Evolutionary conservation across 176 grass and related monocot species (phyloP).

Genomic region (Dactylis glomerata): DNA sequence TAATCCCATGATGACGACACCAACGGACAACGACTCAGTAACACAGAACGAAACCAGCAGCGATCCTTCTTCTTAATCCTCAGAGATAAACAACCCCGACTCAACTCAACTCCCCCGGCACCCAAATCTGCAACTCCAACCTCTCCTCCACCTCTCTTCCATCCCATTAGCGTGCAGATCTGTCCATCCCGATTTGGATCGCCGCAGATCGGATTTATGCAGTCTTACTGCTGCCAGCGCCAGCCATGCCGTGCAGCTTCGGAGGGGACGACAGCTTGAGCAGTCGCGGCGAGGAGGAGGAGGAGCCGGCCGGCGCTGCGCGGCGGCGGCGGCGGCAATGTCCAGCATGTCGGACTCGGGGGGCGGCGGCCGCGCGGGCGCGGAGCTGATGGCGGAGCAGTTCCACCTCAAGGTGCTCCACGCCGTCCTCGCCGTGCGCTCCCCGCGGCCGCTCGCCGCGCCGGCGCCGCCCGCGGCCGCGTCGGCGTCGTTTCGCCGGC

Average conservation of each 20-base stretch:
- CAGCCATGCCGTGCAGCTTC: constrained; percentile 46
- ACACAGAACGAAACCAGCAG: background rate
- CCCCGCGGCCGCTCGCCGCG: constrained; percentile 45
- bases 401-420: constrained; percentile 89
- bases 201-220: constrained; percentile 54
- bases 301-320: background rate
- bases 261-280: constrained; percentile 26
- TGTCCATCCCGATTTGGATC: constrained; percentile 15
- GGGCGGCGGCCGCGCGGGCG: constrained; percentile 38
- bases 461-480: background rate
- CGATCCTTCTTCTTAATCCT: constrained; percentile 29
- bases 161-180: constrained; percentile 35
- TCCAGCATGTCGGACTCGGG: constrained; percentile 58
- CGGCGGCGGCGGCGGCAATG: constrained; percentile 23
- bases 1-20: constrained; percentile 40
- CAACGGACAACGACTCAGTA: constrained; percentile 37
- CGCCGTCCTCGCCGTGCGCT: constrained; percentile 66
- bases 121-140: constrained; percentile 36
- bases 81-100: constrained; percentile 35
- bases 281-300: background rate
- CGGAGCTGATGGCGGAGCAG: constrained; percentile 75
- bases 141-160: background rate
- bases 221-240: constrained; percentile 40
- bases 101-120: background rate
- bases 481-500: constrained; percentile 24